These are phyloP conservation scores for Fusarium sp. DNA, from an alignment of 2,329 filamentous ascomycete species.

Conservation along the genomic window DNA sequence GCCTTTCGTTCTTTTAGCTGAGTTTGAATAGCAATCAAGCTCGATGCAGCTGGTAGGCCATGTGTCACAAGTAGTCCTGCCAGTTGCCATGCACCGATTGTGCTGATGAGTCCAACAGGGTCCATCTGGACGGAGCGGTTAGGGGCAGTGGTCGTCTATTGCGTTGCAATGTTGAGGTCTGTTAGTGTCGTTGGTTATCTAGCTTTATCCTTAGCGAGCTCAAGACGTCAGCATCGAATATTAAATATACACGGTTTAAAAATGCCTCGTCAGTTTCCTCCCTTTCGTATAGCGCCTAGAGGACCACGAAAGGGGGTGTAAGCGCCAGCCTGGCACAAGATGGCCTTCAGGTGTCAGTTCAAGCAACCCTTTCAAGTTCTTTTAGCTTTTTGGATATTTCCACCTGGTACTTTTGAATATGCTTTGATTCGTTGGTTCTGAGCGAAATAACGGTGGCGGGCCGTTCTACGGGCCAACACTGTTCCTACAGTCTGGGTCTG, in stretches of 20 bases:
- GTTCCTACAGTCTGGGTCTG: not conserved
- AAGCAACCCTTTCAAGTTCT: not conserved
- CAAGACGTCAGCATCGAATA: rapidly evolving
- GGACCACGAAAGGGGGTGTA: not conserved
- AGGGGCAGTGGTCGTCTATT: not conserved
- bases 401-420: rapidly evolving
- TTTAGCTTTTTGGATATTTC: not conserved
- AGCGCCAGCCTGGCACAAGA: rapidly evolving
- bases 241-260: not conserved
- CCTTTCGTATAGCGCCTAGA: not conserved
- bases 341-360: not conserved
- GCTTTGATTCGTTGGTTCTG: not conserved
- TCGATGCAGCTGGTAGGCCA: rapidly evolving
- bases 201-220: too few relatives aligned
- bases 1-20: not conserved
- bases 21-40: rapidly evolving
- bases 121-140: not conserved
- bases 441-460: rapidly evolving
- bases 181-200: too few relatives aligned
- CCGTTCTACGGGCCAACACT: not conserved
- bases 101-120: too few relatives aligned
- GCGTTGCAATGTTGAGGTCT: not conserved
- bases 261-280: not conserved
- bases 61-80: rapidly evolving
- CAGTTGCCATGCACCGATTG: rapidly evolving